Evolutionary conservation across 2,329 filamentous ascomycete species (phyloP).

Genomic region (Colletotrichum brevisporum): DNA sequence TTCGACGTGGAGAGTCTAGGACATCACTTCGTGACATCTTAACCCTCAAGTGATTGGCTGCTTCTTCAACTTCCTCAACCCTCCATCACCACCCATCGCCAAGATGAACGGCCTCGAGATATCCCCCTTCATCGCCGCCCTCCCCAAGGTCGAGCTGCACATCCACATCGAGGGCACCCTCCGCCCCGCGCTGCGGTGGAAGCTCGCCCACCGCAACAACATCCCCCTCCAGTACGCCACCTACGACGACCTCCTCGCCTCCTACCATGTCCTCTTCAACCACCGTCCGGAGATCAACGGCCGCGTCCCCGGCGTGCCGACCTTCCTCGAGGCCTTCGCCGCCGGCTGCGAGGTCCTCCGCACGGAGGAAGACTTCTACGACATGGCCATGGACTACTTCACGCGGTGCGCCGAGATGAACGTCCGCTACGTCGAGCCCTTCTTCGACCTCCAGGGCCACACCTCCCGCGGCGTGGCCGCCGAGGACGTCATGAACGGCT

Average conservation of each 20-base stretch:
- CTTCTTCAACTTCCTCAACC: background rate
- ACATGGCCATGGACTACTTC: constrained; percentile 81
- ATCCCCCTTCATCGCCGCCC: constrained; percentile 68
- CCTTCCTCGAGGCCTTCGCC: constrained; percentile 84
- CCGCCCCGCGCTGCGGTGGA: constrained; percentile 78
- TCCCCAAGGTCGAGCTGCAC: constrained; percentile 88
- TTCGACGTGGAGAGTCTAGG: too few species aligned
- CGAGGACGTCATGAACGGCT: constrained; percentile 74
- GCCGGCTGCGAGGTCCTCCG: constrained; percentile 80
- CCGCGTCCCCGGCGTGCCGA: constrained; percentile 46
- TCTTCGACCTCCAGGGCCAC: constrained; percentile 87
- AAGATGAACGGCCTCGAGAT: constrained; percentile 49
- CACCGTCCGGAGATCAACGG: constrained; percentile 55
- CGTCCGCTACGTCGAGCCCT: constrained; percentile 82
- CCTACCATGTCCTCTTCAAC: constrained; percentile 66
- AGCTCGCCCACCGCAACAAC: constrained; percentile 73
- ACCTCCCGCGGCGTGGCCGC: constrained; percentile 73
- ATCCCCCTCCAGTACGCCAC: constrained; percentile 77
- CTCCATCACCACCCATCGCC: background rate
- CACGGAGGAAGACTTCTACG: constrained; percentile 77
- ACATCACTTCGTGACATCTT: too few species aligned
- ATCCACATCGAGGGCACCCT: constrained; percentile 85
- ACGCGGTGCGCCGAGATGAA: constrained; percentile 72
- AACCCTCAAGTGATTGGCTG: background rate
- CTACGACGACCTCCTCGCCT: constrained; percentile 68